These are phyloP conservation scores for Coccinonectria pachysandricola DNA, from an alignment of 2,329 filamentous ascomycete genomes.

Conservation along the genomic window DNA sequence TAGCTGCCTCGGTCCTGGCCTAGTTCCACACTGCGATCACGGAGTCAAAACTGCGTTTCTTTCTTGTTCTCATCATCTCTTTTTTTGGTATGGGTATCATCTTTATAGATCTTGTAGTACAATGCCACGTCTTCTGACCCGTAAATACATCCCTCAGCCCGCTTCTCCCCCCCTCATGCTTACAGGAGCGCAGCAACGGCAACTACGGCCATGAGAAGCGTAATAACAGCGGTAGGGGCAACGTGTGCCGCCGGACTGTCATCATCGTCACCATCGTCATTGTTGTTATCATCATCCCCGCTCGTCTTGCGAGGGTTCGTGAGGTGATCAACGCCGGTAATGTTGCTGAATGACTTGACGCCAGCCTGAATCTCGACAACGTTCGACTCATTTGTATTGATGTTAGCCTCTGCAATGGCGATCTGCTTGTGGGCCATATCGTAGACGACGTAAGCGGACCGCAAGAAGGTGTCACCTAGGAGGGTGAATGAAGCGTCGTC, in stretches of 20 bases:
- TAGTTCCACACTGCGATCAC: neutral
- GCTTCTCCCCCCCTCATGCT: neutral
- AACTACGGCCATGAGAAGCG: conserved; percentile 11
- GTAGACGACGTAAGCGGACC: conserved; percentile 48
- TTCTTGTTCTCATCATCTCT: neutral
- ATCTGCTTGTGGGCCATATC: conserved; percentile 41
- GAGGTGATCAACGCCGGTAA: conserved; percentile 36
- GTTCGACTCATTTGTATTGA: conserved; percentile 33
- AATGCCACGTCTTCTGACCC: too few relatives aligned
- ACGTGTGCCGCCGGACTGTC: conserved; percentile 11
- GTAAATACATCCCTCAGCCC: too few relatives aligned
- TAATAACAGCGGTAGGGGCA: conserved; percentile 9
- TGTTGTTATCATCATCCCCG: too few relatives aligned
- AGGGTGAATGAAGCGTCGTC: conserved; percentile 26
- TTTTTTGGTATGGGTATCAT: neutral
- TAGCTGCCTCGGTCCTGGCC: neutral
- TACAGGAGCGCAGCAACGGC: conserved; percentile 7
- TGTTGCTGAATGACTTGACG: conserved; percentile 29
- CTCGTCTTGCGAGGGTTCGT: too few relatives aligned
- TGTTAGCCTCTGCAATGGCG: conserved; percentile 41
- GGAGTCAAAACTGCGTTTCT: neutral
- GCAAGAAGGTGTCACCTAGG: conserved; percentile 49
- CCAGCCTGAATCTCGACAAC: conserved; percentile 34
- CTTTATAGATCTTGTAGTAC: too few relatives aligned
- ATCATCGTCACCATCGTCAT: conserved; percentile 7